Conservation (phyloP, 129 eudicot species). For the Flaveria ramosissima region DNA sequence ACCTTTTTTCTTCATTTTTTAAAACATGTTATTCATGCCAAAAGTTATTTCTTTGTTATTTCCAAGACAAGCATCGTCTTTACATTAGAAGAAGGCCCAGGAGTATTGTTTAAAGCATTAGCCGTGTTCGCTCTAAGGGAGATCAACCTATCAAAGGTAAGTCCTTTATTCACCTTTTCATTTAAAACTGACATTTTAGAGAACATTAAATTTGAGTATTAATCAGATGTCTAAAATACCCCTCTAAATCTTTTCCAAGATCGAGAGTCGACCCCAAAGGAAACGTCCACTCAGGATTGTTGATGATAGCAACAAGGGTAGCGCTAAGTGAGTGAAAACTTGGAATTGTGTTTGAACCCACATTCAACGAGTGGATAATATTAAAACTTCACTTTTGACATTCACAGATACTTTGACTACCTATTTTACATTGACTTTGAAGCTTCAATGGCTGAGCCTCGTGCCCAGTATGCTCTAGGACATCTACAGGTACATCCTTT, state of each 20-base stretch:
- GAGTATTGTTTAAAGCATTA: conserved; percentile 84
- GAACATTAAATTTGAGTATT: background rate
- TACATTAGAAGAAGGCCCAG: conserved; percentile 91
- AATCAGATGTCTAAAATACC: background rate
- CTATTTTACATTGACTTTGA: conserved; percentile 85
- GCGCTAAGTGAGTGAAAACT: conserved; percentile 66
- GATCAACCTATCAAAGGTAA: conserved; percentile 76
- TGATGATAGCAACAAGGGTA: conserved; percentile 76
- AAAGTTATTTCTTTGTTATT: background rate
- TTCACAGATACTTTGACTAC: conserved; percentile 78
- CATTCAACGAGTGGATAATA: background rate
- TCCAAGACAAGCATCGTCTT: conserved; percentile 85
- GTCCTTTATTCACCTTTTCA: background rate
- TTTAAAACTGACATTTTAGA: background rate
- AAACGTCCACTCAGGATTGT: conserved; percentile 75
- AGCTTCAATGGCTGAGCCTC: conserved; percentile 93
- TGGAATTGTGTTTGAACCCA: background rate
- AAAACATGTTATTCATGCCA: background rate
- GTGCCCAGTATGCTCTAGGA: conserved; percentile 80
- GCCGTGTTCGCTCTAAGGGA: conserved; percentile 83
- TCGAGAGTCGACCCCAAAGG: conserved; percentile 87
- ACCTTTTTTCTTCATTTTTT: background rate
- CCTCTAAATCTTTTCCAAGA: conserved; percentile 41
- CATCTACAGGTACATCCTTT: conserved; percentile 69
- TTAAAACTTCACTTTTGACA: background rate